Percentiles rank a stretch among this genome's conserved stretches.
Conservation (phyloP, 2,329 filamentous ascomycete genomes). For the Acarospora socialis region DNA sequence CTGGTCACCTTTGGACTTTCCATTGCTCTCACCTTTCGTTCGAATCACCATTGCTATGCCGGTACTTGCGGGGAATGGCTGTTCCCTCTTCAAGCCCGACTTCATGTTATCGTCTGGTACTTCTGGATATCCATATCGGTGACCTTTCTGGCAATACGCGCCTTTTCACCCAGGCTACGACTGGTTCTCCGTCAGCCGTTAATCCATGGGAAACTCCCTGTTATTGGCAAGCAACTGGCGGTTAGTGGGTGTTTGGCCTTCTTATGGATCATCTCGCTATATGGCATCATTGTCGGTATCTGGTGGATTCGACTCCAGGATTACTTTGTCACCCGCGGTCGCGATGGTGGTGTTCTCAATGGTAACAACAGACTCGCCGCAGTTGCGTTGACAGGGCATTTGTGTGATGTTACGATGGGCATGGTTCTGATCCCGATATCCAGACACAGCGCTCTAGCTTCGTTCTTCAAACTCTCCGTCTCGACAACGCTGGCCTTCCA, state of each 20-base stretch:
- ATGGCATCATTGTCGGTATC: conserved; percentile 15
- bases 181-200: conserved; percentile 12
- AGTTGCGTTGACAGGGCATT: conserved; percentile 17
- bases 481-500: conserved; percentile 17
- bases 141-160: conserved; percentile 15
- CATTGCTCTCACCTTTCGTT: conserved; percentile 18
- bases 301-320: conserved; percentile 17
- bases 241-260: conserved; percentile 12
- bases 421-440: conserved; percentile 18
- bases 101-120: conserved; percentile 19
- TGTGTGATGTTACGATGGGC: conserved; percentile 18
- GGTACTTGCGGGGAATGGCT: conserved; percentile 18
- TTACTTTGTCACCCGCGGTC: conserved; percentile 14
- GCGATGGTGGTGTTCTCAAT: conserved; percentile 11
- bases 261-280: conserved; percentile 15
- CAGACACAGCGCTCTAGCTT: conserved; percentile 17
- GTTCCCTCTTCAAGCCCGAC: conserved; percentile 18
- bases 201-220: conserved; percentile 11
- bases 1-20: conserved; percentile 16
- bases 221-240: conserved; percentile 13
- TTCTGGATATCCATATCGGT: conserved; percentile 16
- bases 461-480: conserved; percentile 17
- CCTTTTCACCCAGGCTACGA: conserved; percentile 15
- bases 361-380: conserved; percentile 15
- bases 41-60: conserved; percentile 18